Evolutionary conservation across 306 rosid species (phyloP), one percentile per base, ranked within the genome.

Genomic region (Quercus cerris): DNA sequence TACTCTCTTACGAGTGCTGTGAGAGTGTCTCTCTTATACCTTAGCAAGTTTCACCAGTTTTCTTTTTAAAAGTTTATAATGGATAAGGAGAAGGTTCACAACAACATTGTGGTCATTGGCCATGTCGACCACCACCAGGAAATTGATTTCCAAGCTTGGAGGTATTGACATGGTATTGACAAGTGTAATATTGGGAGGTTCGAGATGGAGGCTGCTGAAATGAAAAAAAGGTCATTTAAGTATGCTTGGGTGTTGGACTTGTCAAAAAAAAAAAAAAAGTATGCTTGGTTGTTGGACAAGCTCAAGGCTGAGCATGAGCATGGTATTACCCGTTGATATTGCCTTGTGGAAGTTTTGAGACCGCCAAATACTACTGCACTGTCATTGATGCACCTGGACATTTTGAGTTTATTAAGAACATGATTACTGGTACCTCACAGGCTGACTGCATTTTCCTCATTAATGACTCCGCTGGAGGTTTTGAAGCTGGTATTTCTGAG

Each of bases 41-140:
- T 1, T 38, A 38, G 11, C 0, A 0, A 0, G 46, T 38, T 38
- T 38, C 46, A 7, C 7, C 46, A 38, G 46, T 38, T 38, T 38
- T 38, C 46, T 0, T 38, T 38, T 38, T 7, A 38, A 1, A 38
- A 38, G 44, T 38, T 38, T 38, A 38, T 38, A 38, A 38, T 38
- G 46, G 91, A 87, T 7, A 81, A 88, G 56, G 91, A 88, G 22
- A 88, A 88, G 88, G 20, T 52, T 17, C 91, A 88, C 76, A 84
- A 85, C 22, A 88, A 84, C 89, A 88, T 88, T 4, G 91, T 86
- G 33, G 86, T 86, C 84, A 38, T 38, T 0, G 46, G 46, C 0
- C 46, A 38, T 38, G 46, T 1, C 0, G 0, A 84, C 80, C 12
- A 73, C 84, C 44, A 76, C 83, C 0, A 84, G 87, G 2, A 83